Base-by-base conservation (phyloP, 257 asterid genomes). In the Lycium ferocissimum region DNA sequence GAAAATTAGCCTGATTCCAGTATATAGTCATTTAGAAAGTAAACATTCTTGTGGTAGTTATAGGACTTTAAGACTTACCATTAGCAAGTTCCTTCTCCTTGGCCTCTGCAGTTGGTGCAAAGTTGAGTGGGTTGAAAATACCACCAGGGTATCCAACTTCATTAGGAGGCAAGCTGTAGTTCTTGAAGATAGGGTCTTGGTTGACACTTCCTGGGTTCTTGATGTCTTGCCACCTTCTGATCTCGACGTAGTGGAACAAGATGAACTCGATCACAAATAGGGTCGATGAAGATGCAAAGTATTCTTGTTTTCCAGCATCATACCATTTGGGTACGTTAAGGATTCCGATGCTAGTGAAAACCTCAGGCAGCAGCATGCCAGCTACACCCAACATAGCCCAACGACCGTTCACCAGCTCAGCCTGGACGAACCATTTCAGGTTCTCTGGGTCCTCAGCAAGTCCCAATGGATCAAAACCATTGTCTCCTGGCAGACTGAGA, bases 381-480 rank as follows among this genome's bases (percentile, higher is more conserved):
- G 97, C 95, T n/a, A 97, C 98, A 0, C 98, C 99, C 86, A 97
- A 81, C 99, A 97, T 97, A 17, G 99, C 99, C 99, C 99, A 97
- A 65, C 98, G 82, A 51, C 99, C 88, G 80, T 97, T 97, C 35
- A 93, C 97, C 0, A 97, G 95, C 90, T 97, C 99, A 0, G 98
- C 98, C 87, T 95, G 98, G 67, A 97, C 88, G 69, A 57, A 95
- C 98, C 99, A 96, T 71, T 59, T 91, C 88, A 95, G 85, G 92
- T 92, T 93, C 86, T 93, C 97, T 0, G 98, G 99, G 83, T 94
- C 98, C 91, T 95, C 99, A 0, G 99, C 99, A 0, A 94, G 97
- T 56, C 95, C 98, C 89, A 96, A 58, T 26, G 98, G 98, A 81
- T 96, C 98, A 40, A 96, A 94, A 8, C 98, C 99, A 62, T 96